Evolutionary conservation across 2,329 filamentous ascomycete species (phyloP).

Genomic region (Pseudodiploospora longispora): DNA sequence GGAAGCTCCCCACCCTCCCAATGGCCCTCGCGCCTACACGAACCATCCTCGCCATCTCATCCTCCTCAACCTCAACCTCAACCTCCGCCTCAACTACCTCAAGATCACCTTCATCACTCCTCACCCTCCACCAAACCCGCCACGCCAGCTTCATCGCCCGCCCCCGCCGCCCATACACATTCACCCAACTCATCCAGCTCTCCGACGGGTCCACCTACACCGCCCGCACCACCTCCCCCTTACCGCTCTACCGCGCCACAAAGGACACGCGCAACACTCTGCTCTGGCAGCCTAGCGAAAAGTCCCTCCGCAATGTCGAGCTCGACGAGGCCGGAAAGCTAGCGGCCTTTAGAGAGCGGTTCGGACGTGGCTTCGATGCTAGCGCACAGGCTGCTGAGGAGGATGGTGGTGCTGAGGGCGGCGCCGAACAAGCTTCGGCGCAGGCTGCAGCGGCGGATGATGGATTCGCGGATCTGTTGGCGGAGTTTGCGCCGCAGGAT

Average conservation of each 20-base stretch:
- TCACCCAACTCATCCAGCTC: slow-evolving; percentile 92
- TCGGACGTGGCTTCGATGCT: slow-evolving; percentile 77
- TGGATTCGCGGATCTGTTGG: slow-evolving; percentile 43
- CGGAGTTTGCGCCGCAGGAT: slow-evolving; percentile 37
- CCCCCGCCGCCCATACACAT: slow-evolving; percentile 88
- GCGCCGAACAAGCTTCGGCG: slow-evolving; percentile 13
- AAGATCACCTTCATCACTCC: slow-evolving; percentile 18
- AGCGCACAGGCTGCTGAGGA: slow-evolving; percentile 22
- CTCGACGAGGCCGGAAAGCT: slow-evolving; percentile 90
- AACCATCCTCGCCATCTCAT: slow-evolving; percentile 17
- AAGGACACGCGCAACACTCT: slow-evolving; percentile 88
- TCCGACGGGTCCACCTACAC: slow-evolving; percentile 84
- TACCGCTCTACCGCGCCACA: slow-evolving; percentile 47
- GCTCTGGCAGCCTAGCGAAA: slow-evolving; percentile 82
- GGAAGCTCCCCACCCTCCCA: slow-evolving; percentile 19
- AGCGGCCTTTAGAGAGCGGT: slow-evolving; percentile 75
- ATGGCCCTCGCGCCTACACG: slow-evolving; percentile 21
- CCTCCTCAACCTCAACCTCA: slow-evolving; percentile 15
- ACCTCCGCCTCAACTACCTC: slow-evolving; percentile 16
- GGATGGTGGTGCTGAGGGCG: slow-evolving; percentile 18
- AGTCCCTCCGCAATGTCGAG: slow-evolving; percentile 78
- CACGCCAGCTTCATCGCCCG: slow-evolving; percentile 80
- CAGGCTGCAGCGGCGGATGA: slow-evolving; percentile 20
- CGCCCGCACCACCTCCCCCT: slow-evolving; percentile 67
- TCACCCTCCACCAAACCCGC: slow-evolving; percentile 50